phyloP scores from a whole-genome alignment of 2,329 filamentous ascomycete genomes.

The Fusarium sp. region DNA sequence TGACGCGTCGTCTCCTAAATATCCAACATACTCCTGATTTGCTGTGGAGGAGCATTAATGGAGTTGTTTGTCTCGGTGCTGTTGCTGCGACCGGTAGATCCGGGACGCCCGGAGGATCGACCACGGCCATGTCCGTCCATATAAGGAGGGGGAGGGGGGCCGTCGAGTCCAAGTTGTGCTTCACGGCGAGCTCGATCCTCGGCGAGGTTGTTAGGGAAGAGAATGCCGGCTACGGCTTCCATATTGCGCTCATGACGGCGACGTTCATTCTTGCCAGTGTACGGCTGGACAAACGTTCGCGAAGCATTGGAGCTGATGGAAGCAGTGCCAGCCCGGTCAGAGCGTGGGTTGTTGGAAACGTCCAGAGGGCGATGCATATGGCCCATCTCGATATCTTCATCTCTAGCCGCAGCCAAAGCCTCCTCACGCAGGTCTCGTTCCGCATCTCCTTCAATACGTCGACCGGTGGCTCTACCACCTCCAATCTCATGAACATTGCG shows the following conservation, averaged over 20 bases:
- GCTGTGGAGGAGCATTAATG: conserved; percentile 58
- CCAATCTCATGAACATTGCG: conserved; percentile 65
- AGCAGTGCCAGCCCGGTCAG: conserved; percentile 43
- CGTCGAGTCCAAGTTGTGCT: conserved; percentile 54
- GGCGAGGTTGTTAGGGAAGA: conserved; percentile 56
- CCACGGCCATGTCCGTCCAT: conserved; percentile 39
- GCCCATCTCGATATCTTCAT: conserved; percentile 52
- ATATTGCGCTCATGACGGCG: conserved; percentile 56
- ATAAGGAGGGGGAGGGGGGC: conserved; percentile 54
- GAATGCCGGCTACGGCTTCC: conserved; percentile 53
- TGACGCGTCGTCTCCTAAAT: conserved; percentile 46
- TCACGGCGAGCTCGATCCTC: conserved; percentile 46
- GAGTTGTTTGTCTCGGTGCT: conserved; percentile 59
- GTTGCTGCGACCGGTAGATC: conserved; percentile 51
- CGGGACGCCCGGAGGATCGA: conserved; percentile 37
- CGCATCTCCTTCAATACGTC: conserved; percentile 51
- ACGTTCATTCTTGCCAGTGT: conserved; percentile 54
- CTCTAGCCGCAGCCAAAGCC: conserved; percentile 42
- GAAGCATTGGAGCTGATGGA: conserved; percentile 31
- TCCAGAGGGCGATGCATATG: conserved; percentile 34
- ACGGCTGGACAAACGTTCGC: conserved; percentile 34
- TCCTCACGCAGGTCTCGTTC: conserved; percentile 48
- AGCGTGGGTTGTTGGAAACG: conserved; percentile 41
- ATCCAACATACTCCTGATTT: conserved; percentile 67
- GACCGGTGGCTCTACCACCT: conserved; percentile 55